Base-by-base conservation (phyloP, 306 rosid genomes). In the Sophora flavescens region DNA sequence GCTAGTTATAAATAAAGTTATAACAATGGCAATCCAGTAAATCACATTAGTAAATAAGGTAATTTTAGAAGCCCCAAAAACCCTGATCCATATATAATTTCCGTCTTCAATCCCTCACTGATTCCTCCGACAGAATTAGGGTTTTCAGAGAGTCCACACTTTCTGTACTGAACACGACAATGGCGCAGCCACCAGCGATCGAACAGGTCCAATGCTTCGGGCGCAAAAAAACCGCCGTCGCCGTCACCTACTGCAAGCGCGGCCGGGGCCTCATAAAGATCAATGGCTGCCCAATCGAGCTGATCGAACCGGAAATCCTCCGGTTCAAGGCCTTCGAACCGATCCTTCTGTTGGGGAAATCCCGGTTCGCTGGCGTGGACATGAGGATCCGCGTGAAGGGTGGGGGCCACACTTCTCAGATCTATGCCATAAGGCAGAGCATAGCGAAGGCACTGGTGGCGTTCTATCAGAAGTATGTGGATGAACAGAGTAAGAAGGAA, bases 401-500 rank as follows among this genome's bases (percentile, higher is more conserved):
- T 0, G 96, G 94, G 3, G 98, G 98, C 1, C 90, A 90, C 88
- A 90, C 90, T 6, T 90, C 98, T 0, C 96, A 93, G 89, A 93
- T 90, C 44, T 93, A 93, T 75, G 96, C 96, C 14, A 90, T 90
- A 6, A 81, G 98, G 1, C 98, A 93, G 82, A 93, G 98, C 76
- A 90, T 93, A 0, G 94, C 96, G 0, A 93, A 90, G 59, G 98
- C 98, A 0, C 83, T 93, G 3, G 95, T 93, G 0, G 96, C 98
- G 2, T 93, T 63, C 68, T 91, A 90, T 84, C 98, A 93, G 88
- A 93, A 93, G 82, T 93, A 75, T 15, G 96, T 93, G 0, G 98
- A 93, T 26, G 98, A 93, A 30, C 98, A 93, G 84, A 91, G 91
- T 78, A 93, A 93, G 90, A 93, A 89, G 87, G 98, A 93, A 80